phyloP scores from a whole-genome alignment of 352 stramenopile genomes.

The Pythium periplocum region DNA sequence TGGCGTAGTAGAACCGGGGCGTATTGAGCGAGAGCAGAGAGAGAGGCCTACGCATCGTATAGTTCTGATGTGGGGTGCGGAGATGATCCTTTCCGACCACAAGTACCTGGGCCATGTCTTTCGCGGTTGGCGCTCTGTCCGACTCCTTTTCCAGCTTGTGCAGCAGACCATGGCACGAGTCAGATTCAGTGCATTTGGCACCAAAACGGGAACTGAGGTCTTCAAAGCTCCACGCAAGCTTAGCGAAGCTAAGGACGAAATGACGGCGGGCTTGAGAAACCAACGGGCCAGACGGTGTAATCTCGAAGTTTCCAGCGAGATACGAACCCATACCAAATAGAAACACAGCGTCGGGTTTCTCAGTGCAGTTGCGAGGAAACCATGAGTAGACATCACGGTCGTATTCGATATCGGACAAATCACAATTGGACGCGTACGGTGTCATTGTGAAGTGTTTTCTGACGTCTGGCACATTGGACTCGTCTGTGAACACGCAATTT shows the following conservation, averaged over 20 bases:
- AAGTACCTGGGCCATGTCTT: conserved; percentile 3
- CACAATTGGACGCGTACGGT: conserved; percentile 12
- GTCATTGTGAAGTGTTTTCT: conserved; percentile 11
- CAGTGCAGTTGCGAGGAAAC: conserved; percentile 6
- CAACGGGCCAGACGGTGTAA: neutral
- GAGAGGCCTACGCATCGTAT: conserved; percentile 1
- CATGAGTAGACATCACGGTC: conserved; percentile 3
- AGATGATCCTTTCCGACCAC: conserved; percentile 5
- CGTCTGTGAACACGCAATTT: conserved; percentile 13
- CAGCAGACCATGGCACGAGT: conserved; percentile 5
- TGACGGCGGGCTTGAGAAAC: conserved; percentile 7
- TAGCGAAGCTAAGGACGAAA: conserved; percentile 3
- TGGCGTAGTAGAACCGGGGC: conserved; percentile 5
- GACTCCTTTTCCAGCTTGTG: conserved; percentile 1
- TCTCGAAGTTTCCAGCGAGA: conserved; percentile 4
- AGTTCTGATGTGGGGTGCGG: neutral
- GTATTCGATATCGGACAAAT: conserved; percentile 6
- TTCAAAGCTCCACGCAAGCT: conserved; percentile 10
- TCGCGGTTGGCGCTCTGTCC: neutral
- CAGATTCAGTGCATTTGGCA: conserved; percentile 1
- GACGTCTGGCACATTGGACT: neutral
- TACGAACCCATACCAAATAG: conserved; percentile 15
- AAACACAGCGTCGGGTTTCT: conserved; percentile 5
- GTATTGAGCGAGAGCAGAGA: conserved; percentile 7
- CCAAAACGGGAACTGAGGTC: conserved; percentile 7